A percentile compares a stretch with the other conserved stretches of the same genome.
Evolutionary conservation across 345 rosid species (phyloP).

Genomic region (Microthlaspi erraticum): DNA sequence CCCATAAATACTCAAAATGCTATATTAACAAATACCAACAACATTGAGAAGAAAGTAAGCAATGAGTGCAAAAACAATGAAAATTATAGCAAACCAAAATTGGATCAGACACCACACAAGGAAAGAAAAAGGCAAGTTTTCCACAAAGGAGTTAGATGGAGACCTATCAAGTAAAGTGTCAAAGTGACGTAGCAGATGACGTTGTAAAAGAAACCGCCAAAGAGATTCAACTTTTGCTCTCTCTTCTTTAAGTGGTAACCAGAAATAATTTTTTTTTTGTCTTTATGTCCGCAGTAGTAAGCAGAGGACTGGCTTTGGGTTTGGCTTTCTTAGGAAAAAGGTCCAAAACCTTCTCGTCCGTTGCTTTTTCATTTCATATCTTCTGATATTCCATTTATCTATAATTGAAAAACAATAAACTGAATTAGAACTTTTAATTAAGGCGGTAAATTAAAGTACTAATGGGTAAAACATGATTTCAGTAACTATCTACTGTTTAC

Average conservation of each 20-base stretch:
- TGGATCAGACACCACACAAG: not conserved
- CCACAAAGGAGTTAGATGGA: not conserved
- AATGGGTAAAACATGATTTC: not conserved
- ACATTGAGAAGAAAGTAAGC: too few relatives aligned
- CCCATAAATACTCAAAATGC: not conserved
- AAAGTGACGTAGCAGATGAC: conserved; percentile 34
- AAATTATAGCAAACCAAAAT: too few relatives aligned
- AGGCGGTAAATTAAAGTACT: too few relatives aligned
- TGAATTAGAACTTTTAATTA: not conserved
- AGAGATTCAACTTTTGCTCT: not conserved
- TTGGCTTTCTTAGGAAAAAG: conserved; percentile 8
- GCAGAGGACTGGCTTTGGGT: conserved; percentile 1
- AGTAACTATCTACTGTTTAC: too few relatives aligned
- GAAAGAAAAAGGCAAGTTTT: not conserved
- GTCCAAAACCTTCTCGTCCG: conserved; percentile 22
- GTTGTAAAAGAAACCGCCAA: conserved; percentile 32
- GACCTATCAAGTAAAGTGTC: too few relatives aligned
- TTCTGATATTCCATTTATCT: not conserved
- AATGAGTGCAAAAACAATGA: too few relatives aligned
- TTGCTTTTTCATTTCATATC: conserved; percentile 11
- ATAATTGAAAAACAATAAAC: not conserved
- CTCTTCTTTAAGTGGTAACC: not conserved
- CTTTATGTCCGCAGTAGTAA: not conserved
- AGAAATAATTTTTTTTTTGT: conserved; percentile 21
- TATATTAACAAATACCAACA: too few relatives aligned